These are phyloP conservation scores for Theobroma grandiflorum DNA, from an alignment of 441 rosid genomes.

Conservation along the genomic window DNA sequence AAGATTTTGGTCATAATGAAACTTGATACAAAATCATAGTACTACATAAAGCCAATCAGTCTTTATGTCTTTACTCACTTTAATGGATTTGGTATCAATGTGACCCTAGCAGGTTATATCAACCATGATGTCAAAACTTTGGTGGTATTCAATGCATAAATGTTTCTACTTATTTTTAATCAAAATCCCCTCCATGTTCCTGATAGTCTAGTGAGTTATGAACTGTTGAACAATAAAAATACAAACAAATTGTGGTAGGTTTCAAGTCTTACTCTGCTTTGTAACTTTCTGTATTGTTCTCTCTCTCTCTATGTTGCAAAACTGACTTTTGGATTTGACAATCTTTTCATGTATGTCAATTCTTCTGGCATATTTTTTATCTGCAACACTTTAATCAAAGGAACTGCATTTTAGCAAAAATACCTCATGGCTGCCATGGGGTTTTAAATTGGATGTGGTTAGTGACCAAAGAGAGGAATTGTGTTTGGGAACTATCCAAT, in stretches of 20 bases:
- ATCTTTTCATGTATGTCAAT: background rate
- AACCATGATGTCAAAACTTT: background rate
- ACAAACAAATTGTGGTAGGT: background rate
- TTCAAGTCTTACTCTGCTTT: background rate
- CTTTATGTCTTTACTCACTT: background rate
- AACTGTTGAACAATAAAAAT: background rate
- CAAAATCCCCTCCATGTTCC: background rate
- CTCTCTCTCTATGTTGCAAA: background rate
- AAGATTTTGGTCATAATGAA: background rate
- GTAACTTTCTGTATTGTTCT: background rate
- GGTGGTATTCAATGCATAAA: background rate
- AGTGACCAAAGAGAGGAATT: background rate
- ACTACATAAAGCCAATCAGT: background rate
- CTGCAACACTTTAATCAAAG: background rate
- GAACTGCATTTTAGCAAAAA: background rate
- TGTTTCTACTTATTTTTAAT: background rate
- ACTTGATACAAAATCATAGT: background rate
- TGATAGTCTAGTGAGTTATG: background rate
- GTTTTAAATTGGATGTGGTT: background rate
- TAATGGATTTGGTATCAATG: background rate
- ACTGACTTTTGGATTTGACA: background rate
- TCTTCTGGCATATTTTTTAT: background rate
- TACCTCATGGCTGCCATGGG: background rate
- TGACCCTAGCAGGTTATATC: background rate
- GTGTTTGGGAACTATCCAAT: background rate